Evolutionary conservation across 2,329 filamentous ascomycete genomes (phyloP).

Genomic region (Trichophyton rubrum): DNA sequence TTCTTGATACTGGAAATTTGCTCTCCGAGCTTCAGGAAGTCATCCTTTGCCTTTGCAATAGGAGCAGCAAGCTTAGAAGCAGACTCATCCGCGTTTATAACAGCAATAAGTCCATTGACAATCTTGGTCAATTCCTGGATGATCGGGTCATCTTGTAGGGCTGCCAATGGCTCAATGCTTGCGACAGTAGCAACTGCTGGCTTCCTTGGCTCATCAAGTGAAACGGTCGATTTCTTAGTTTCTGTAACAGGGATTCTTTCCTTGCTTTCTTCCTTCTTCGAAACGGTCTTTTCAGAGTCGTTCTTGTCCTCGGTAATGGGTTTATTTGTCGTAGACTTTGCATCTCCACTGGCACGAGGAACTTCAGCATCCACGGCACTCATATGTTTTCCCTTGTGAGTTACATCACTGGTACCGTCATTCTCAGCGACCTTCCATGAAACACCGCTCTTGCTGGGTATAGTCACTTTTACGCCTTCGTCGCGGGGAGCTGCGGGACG

Average conservation of each 20-base stretch:
- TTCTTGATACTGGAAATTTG: constrained; percentile 66
- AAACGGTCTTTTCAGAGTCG: constrained; percentile 11
- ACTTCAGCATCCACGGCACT: constrained; percentile 25
- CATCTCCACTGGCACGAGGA: constrained; percentile 16
- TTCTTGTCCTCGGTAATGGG: constrained; percentile 21
- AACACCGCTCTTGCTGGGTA: constrained; percentile 73
- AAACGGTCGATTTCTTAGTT: constrained; percentile 12
- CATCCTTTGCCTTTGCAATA: constrained; percentile 72
- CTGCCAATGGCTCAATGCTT: constrained; percentile 67
- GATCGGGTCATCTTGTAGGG: constrained; percentile 67
- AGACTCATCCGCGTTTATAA: constrained; percentile 76
- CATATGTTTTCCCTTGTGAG: constrained; percentile 39
- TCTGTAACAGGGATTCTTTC: constrained; percentile 30
- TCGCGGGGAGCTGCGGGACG: constrained; percentile 27
- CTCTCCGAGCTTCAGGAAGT: constrained; percentile 62
- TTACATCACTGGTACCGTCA: constrained; percentile 45
- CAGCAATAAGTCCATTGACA: constrained; percentile 88
- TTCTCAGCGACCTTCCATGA: constrained; percentile 64
- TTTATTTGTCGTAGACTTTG: constrained; percentile 23
- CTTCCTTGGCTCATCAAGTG: constrained; percentile 25
- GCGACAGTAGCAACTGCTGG: constrained; percentile 38
- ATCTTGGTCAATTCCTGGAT: constrained; percentile 91
- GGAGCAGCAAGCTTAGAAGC: constrained; percentile 64
- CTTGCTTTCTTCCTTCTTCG: constrained; percentile 18
- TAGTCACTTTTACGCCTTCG: constrained; percentile 60